These are phyloP conservation scores for Tulasnella sp. DNA, from an alignment of 768 basidiomycete genomes.

Conservation along the genomic window DNA sequence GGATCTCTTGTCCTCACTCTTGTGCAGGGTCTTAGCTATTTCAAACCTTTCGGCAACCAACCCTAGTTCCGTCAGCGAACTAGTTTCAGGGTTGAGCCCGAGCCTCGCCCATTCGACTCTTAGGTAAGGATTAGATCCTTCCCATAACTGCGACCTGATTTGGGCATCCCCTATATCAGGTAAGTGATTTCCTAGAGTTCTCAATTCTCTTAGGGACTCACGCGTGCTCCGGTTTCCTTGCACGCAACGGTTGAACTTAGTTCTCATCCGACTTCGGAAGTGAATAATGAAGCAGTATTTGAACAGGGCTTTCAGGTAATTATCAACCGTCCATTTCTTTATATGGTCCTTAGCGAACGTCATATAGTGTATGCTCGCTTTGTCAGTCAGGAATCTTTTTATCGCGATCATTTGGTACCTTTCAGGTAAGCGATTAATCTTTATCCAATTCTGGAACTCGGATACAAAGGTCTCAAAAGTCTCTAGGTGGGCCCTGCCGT, in stretches of 20 bases:
- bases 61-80: too few species aligned
- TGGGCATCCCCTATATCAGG: slow-evolving; percentile 3
- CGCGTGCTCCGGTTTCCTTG: background rate
- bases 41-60: too few species aligned
- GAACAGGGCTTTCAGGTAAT: background rate
- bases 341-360: background rate
- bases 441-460: background rate
- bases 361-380: background rate
- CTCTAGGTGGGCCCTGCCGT: background rate
- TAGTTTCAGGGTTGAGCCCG: background rate
- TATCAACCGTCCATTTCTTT: background rate
- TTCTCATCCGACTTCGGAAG: slow-evolving; percentile 7
- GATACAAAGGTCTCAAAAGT: slow-evolving; percentile 2
- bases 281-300: slow-evolving; percentile 17
- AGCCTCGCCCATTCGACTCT: background rate
- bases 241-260: too few species aligned
- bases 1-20: background rate
- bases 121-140: background rate
- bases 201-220: slow-evolving; percentile 4
- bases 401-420: background rate
- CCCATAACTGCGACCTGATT: background rate
- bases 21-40: too few species aligned
- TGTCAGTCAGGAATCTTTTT: background rate
- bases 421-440: background rate
- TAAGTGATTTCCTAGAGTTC: background rate